phyloP scores from a whole-genome alignment of 2,329 filamentous ascomycete genomes.

The Penicillium sclerotigenum region DNA sequence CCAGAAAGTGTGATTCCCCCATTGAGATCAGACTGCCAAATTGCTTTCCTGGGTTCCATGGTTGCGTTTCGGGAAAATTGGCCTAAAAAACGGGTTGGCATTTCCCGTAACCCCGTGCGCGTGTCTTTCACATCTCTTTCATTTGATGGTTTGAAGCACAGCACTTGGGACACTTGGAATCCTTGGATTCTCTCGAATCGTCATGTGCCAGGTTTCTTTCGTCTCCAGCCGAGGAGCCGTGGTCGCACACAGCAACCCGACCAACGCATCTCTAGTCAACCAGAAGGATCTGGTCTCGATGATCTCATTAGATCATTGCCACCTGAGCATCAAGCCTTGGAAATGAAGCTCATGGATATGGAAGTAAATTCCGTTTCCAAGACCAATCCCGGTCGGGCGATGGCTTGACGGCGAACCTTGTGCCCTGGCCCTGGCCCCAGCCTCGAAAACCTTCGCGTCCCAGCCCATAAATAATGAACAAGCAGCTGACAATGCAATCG shows the following conservation, averaged over 20 bases:
- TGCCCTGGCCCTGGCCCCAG: too few species aligned
- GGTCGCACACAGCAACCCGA: not conserved
- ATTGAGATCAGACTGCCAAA: not conserved
- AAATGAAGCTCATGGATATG: not conserved
- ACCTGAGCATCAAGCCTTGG: not conserved
- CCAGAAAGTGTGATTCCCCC: not conserved
- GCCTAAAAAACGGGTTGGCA: slow-evolving; percentile 20
- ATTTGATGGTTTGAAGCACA: not conserved
- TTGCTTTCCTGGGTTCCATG: not conserved
- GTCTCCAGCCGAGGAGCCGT: not conserved
- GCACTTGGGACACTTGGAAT: not conserved
- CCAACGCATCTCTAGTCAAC: not conserved
- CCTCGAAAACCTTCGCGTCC: not conserved
- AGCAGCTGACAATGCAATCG: not conserved
- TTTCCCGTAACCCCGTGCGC: slow-evolving; percentile 23
- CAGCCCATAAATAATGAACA: not conserved
- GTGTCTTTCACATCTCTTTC: slow-evolving; percentile 23
- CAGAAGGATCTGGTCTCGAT: not conserved
- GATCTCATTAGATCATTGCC: not conserved
- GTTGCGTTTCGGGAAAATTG: not conserved
- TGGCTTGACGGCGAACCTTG: not conserved
- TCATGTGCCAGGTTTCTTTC: not conserved
- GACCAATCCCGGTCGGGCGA: slow-evolving; percentile 4
- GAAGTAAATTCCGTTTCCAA: not conserved
- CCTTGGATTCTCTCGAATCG: not conserved